These are phyloP conservation scores for Aspergillus uvarum DNA, from an alignment of 2,329 filamentous ascomycete species.

Conservation along the genomic window DNA sequence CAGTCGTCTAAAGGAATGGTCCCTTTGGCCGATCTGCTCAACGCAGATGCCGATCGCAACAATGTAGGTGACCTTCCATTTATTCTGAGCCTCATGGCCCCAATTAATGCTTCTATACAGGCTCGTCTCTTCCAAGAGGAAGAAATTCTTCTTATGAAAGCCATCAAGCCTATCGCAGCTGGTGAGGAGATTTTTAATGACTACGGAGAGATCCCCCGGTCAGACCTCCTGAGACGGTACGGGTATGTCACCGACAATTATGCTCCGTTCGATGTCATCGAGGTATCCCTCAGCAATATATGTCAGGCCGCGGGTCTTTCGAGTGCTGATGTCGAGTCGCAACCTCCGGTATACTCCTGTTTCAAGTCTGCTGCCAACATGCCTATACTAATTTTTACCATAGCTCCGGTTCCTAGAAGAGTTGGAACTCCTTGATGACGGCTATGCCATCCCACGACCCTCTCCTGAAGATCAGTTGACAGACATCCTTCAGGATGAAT, in stretches of 20 bases:
- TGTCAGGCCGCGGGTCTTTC: conserved; percentile 40
- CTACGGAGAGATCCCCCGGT: conserved; percentile 79
- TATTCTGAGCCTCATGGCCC: background rate
- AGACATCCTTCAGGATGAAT: conserved; percentile 41
- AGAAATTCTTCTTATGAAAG: conserved; percentile 65
- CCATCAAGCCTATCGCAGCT: conserved; percentile 65
- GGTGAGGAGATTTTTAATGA: conserved; percentile 85
- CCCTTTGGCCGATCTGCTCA: conserved; percentile 84
- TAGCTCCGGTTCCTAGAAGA: conserved; percentile 60
- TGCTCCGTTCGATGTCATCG: conserved; percentile 75
- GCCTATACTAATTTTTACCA: conserved; percentile 13
- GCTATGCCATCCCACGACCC: conserved; percentile 60
- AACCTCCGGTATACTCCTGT: conserved; percentile 31
- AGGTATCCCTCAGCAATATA: conserved; percentile 66
- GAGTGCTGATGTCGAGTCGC: conserved; percentile 28
- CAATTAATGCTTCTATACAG: conserved; percentile 27
- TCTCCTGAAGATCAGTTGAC: conserved; percentile 26
- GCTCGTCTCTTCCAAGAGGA: conserved; percentile 63
- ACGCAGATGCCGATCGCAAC: conserved; percentile 78
- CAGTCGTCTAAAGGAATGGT: conserved; percentile 78
- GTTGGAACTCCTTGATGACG: conserved; percentile 66
- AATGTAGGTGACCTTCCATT: conserved; percentile 56
- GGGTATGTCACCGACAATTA: conserved; percentile 84
- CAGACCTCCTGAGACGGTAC: conserved; percentile 79
- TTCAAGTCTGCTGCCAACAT: background rate